These are phyloP conservation scores for Phytopythium litorale DNA, from an alignment of 352 stramenopile genomes.

Conservation along the genomic window DNA sequence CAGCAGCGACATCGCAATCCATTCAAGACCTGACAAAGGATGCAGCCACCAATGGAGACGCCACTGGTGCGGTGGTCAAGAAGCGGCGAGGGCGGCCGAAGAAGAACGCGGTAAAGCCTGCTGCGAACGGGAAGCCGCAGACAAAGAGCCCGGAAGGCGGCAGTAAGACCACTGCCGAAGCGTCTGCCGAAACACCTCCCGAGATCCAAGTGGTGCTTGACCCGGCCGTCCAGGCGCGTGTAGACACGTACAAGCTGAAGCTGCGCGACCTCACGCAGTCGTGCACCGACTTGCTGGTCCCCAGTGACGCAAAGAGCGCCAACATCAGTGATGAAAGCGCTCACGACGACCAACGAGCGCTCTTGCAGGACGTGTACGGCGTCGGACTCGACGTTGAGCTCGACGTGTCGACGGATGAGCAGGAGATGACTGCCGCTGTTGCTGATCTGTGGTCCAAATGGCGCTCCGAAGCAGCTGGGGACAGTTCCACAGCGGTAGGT, in stretches of 20 bases:
- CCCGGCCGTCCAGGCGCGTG: slow-evolving; percentile 48
- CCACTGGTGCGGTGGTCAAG: background rate
- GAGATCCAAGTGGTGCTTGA: slow-evolving; percentile 33
- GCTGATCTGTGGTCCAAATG: slow-evolving; percentile 25
- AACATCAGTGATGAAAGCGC: slow-evolving; percentile 11
- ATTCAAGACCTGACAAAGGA: slow-evolving; percentile 5
- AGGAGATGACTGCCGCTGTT: slow-evolving; percentile 13
- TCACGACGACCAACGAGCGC: slow-evolving; percentile 16
- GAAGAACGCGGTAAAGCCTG: slow-evolving; percentile 17
- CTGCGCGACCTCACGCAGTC: slow-evolving; percentile 61
- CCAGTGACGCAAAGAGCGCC: background rate
- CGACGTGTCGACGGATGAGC: slow-evolving; percentile 20
- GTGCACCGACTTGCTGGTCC: slow-evolving; percentile 32
- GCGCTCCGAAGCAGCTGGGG: slow-evolving; percentile 5
- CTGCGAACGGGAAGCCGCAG: slow-evolving; percentile 1
- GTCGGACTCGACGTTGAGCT: slow-evolving; percentile 48
- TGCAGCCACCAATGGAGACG: background rate
- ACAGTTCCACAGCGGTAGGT: background rate
- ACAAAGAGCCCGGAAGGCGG: slow-evolving; percentile 14
- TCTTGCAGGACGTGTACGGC: slow-evolving; percentile 79
- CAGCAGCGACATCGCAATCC: slow-evolving; percentile 11
- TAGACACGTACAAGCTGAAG: slow-evolving; percentile 73
- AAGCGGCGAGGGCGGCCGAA: slow-evolving; percentile 8
- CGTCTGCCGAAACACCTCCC: slow-evolving; percentile 8
- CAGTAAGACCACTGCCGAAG: slow-evolving; percentile 4